Base-by-base conservation (phyloP, 2,329 filamentous ascomycete genomes). In the Fusarium armeniacum region DNA sequence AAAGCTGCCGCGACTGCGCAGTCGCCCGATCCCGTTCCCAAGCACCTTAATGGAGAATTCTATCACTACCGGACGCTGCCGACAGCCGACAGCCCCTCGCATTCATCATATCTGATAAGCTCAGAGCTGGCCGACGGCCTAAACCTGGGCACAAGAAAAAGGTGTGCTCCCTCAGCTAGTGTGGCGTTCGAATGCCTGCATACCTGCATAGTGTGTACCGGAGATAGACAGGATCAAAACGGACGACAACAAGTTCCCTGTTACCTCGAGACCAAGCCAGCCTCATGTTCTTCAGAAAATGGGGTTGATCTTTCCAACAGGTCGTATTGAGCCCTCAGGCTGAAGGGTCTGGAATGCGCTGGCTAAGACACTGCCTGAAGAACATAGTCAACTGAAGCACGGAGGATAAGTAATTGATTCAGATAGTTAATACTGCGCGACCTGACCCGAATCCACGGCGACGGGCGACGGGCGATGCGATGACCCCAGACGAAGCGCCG, bases 191-290 rank as follows among this genome's bases (percentile, higher is more conserved):
- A 35, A 43, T 43, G 36, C 50, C 44, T 60, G 58, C 45, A 46
- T 49, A 28, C 50, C 44, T 60, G 58, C 45, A 46, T 49, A 28
- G 45, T 56, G 58, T 33, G 40, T 49, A 16, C 35, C 45, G 26
- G 46, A 73, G 67, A 74, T 74, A 74, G 65, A 62, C 64, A 61
- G 49, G 52, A 33, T 47, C 55, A 53, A 67, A 32, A 45, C 70
- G 67, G 69, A 67, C 71, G 71, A 60, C 38, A 56, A 26, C 49
- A 22, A 40, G 7, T 18, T n/a, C n/a, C 32, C 20, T 24, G 30
- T 22, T 10, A 40, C 35, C 7, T 5, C 35, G 16, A 28, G 24
- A 40, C 24, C 20, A 20, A 38, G 24, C 47, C 22, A 62, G 35
- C 49, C 32, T 30, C 22, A 44, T 51, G 16, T 47, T 53, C 35